Percentiles rank a stretch among this genome's conserved stretches.
Evolutionary conservation across 2,329 filamentous ascomycete species (phyloP).

Genomic region (Colletotrichum simmondsii): DNA sequence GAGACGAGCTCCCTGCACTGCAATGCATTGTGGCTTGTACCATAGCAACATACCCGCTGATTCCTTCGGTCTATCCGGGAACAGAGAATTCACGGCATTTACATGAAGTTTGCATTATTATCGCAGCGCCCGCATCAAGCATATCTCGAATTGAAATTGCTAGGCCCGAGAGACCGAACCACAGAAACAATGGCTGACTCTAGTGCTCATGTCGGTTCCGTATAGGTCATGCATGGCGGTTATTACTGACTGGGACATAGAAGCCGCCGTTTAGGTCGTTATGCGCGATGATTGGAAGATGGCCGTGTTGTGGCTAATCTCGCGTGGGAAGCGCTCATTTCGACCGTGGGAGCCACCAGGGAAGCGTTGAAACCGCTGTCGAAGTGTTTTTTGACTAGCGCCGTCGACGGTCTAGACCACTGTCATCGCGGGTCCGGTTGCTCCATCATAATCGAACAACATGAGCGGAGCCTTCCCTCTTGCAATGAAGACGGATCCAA

Average conservation of each 20-base stretch:
- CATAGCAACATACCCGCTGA: slow-evolving; percentile 29
- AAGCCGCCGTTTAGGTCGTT: background rate
- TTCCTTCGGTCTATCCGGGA: slow-evolving; percentile 4
- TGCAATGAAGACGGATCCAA: background rate
- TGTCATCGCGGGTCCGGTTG: background rate
- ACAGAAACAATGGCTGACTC: background rate
- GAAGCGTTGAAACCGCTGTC: slow-evolving; percentile 13
- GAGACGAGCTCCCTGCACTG: slow-evolving; percentile 6
- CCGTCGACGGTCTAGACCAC: background rate
- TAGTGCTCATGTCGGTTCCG: slow-evolving; percentile 10
- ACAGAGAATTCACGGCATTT: slow-evolving; percentile 11
- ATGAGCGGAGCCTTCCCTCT: background rate
- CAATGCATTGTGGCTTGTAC: slow-evolving; percentile 16
- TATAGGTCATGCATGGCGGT: background rate
- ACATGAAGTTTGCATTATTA: background rate
- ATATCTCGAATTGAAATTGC: background rate
- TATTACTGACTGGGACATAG: background rate
- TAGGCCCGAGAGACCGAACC: slow-evolving; percentile 3
- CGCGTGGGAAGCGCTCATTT: slow-evolving; percentile 32
- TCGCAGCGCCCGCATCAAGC: background rate
- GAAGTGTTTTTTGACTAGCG: slow-evolving; percentile 12
- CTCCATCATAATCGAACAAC: slow-evolving; percentile 8
- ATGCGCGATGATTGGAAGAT: slow-evolving; percentile 23
- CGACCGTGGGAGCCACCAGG: slow-evolving; percentile 19
- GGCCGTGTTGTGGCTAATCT: slow-evolving; percentile 27